Percentiles rank a stretch among this genome's conserved stretches.
Evolutionary conservation across 129 eudicot genomes (phyloP).

Genomic region (Pseudognaphalium luteoalbum): DNA sequence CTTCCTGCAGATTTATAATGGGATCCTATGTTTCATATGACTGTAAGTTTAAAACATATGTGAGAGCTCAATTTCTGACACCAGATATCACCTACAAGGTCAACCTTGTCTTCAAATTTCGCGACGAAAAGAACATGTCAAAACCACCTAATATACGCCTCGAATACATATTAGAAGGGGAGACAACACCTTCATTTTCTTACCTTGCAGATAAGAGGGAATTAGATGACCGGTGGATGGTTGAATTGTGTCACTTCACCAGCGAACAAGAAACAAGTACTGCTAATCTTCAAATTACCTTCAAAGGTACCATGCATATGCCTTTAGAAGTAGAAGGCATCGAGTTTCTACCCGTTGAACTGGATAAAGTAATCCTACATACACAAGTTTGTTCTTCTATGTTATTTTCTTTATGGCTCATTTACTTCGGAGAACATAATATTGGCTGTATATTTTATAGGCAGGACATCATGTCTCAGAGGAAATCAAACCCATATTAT

Average conservation of each 20-base stretch:
- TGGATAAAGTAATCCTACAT: too few species aligned
- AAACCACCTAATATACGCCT: background rate
- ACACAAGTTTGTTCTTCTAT: too few species aligned
- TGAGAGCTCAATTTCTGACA: slow-evolving; percentile 7
- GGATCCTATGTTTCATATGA: background rate
- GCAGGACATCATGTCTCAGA: background rate
- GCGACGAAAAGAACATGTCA: background rate
- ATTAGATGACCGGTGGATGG: background rate
- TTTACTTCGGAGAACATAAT: too few species aligned
- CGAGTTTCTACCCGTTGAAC: slow-evolving; percentile 12
- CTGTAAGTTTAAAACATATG: background rate
- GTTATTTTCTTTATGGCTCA: too few species aligned
- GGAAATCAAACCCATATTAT: background rate
- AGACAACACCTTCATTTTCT: background rate
- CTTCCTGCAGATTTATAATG: background rate
- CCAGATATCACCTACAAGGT: background rate
- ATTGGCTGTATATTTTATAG: background rate
- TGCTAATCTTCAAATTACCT: slow-evolving; percentile 1
- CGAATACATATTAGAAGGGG: slow-evolving; percentile 14
- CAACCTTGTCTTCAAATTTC: slow-evolving; percentile 4
- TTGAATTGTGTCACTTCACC: slow-evolving; percentile 22
- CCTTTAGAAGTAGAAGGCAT: slow-evolving; percentile 8
- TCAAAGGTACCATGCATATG: background rate
- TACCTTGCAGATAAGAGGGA: background rate
- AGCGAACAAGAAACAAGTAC: background rate